Evolutionary conservation across 2,329 filamentous ascomycete genomes (phyloP), one percentile per base, ranked within the genome.

Genomic region (Apiospora rasikravindrae): DNA sequence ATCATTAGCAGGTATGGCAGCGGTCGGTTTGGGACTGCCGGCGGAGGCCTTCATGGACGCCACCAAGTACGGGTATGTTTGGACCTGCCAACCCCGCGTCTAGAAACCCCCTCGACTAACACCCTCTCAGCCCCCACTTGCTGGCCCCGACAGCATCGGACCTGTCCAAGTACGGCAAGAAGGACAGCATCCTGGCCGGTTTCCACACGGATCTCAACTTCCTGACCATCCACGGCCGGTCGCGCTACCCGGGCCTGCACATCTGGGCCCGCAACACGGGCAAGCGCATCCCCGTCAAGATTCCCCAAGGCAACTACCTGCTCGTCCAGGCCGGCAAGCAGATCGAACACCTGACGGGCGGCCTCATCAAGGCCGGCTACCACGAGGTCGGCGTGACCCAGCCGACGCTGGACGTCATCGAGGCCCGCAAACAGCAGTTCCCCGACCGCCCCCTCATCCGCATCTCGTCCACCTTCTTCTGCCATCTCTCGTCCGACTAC

Each of bases 131-230:
- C n/a, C 88, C 89, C 2, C 89, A 91, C 75, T 85, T 90, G 66
- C 86, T 91, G 22, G 89, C 89, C 0, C 89, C 89, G 0, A 91
- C 89, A 1, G 88, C 89, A 0, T 90, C 88, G 0, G 87, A 91
- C 77, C 85, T 91, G 16, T 70, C 74, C 16, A 88, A 86, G 72
- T 89, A 90, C 81, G 87, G 86, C 67, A 67, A 79, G 3, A 82
- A 84, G 69, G 85, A 90, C 82, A 90, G 88, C 69, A 90, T 91
- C 77, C 85, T 91, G 22, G 89, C 89, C 22, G 89, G 89, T 51
- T 91, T 91, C 83, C 89, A 91, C 80, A 90, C 89, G 0, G 89
- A 91, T 77, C 87, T 91, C 72, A 91, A 91, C 84, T 91, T 90
- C 79, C 84, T 91, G 70, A 91, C 89, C 75, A 91, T 91, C 80